Evolutionary conservation across 2,329 filamentous ascomycete genomes (phyloP).

Genomic region (Emergomyces pasteurianus): DNA sequence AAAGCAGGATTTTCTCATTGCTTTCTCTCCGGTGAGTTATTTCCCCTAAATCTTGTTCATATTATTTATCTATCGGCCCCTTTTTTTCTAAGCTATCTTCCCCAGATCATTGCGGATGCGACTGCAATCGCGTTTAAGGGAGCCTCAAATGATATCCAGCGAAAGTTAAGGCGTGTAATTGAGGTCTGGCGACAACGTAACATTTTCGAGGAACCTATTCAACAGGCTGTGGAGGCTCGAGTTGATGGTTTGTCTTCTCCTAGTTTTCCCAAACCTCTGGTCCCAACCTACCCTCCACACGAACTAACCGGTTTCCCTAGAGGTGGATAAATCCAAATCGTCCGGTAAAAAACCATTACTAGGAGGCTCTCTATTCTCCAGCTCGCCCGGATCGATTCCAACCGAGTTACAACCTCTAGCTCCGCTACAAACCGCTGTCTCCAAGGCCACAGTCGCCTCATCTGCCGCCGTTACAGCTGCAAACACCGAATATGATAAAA

Average conservation of each 20-base stretch:
- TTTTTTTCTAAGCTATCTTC: slow-evolving; percentile 14
- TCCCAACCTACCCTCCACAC: not conserved
- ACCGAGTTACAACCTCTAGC: slow-evolving; percentile 67
- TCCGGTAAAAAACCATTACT: slow-evolving; percentile 44
- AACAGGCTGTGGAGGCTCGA: slow-evolving; percentile 66
- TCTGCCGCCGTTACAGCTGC: slow-evolving; percentile 58
- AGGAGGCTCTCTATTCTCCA: slow-evolving; percentile 60
- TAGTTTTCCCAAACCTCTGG: not conserved
- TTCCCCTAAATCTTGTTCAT: slow-evolving; percentile 13
- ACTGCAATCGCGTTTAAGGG: slow-evolving; percentile 83
- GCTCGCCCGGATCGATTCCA: slow-evolving; percentile 48
- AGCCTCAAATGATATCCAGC: slow-evolving; percentile 71
- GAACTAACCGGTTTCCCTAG: slow-evolving; percentile 19
- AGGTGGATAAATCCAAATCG: slow-evolving; percentile 45
- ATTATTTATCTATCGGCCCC: slow-evolving; percentile 9
- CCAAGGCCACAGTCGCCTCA: slow-evolving; percentile 58
- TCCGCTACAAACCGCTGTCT: slow-evolving; percentile 58
- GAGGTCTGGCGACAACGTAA: slow-evolving; percentile 84
- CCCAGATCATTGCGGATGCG: slow-evolving; percentile 72
- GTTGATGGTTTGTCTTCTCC: slow-evolving; percentile 54
- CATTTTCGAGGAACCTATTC: slow-evolving; percentile 73
- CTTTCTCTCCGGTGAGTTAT: slow-evolving; percentile 61
- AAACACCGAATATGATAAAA: slow-evolving; percentile 71
- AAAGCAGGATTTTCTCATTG: slow-evolving; percentile 84
- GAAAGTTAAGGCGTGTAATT: slow-evolving; percentile 75